Base-by-base conservation (phyloP, 139 green algal genomes). In the Micractinium conductrix region DNA sequence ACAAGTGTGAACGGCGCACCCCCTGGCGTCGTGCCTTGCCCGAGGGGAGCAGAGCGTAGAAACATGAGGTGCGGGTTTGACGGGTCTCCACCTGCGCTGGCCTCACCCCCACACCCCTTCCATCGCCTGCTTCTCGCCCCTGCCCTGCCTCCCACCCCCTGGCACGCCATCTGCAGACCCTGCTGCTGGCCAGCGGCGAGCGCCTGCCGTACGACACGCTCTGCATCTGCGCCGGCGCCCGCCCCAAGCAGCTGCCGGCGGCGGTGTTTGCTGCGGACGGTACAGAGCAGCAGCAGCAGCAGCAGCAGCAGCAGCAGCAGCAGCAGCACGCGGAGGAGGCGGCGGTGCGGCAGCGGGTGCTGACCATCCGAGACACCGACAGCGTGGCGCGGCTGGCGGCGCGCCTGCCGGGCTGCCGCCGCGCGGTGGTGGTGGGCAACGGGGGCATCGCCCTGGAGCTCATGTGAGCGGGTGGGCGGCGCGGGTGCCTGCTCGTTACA, bases 381-480 rank as follows among this genome's bases (percentile, higher is more conserved):
- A 96, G 90, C 65, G 87, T 98, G 12, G 43, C 87, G 65, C 78
- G 65, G 35, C 79, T 92, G 74, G 48, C 33, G 1, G 19, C 37
- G 24, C 62, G 67, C 26, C 81, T 96, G 68, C 19, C 45, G 30
- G 26, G 16, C 4, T 85, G 84, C 4, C 79, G 79, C 62, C 78
- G 84, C 5, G 85, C 96, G 37, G 79, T 95, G 37, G 73, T 98
- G 40, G 93, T 95, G 10, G 95, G 95, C 74, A 98, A 98, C 85
- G 95, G 95, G 12, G 95, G 93, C 85, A 98, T 98, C 30, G 95
- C 95, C 0, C 63, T 98, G 48, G 94, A 97, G 81, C 85, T 97
- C 2, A 90, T 91, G 89, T 92, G 55, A 85, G 74, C 4, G 33
- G 4, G 4, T 21, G 10, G 30, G 30, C 6, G 63, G n/a, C 0